Evolutionary conservation across 768 basidiomycete genomes (phyloP).

Genomic region (Inosperma sp.): DNA sequence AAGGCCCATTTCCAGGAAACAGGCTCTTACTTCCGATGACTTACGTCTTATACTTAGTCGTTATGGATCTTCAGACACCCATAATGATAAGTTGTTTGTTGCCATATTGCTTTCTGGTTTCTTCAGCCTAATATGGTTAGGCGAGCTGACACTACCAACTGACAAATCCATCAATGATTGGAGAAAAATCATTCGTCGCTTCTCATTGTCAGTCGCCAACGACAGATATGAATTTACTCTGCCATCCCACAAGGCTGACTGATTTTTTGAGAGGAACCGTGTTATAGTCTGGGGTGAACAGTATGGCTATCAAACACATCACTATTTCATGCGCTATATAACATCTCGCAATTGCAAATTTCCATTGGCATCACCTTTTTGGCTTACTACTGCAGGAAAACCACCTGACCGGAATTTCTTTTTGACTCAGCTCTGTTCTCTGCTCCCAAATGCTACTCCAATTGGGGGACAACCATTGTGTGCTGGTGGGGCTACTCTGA

Average conservation of each 20-base stretch:
- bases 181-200: constrained; percentile 15
- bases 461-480: background rate
- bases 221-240: background rate
- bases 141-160: constrained; percentile 16
- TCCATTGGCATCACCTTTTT: constrained; percentile 6
- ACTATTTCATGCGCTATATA: background rate
- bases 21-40: background rate
- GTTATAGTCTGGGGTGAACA: background rate
- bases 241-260: constrained; percentile 3
- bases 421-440: too few relatives aligned
- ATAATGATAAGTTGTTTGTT: constrained; percentile 14
- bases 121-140: constrained; percentile 18
- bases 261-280: background rate
- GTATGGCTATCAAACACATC: background rate
- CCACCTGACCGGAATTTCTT: too few relatives aligned
- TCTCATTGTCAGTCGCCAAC: background rate
- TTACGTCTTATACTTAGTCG: too few relatives aligned
- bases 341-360: background rate
- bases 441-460: background rate
- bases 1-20: background rate
- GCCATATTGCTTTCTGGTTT: constrained; percentile 15
- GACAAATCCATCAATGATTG: constrained; percentile 13
- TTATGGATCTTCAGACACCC: background rate
- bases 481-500: background rate
- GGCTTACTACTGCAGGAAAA: background rate